Percentiles rank a stretch among this genome's conserved stretches.
Conservation (phyloP, 2,329 filamentous ascomycete genomes). For the Pseudodiploospora longispora region DNA sequence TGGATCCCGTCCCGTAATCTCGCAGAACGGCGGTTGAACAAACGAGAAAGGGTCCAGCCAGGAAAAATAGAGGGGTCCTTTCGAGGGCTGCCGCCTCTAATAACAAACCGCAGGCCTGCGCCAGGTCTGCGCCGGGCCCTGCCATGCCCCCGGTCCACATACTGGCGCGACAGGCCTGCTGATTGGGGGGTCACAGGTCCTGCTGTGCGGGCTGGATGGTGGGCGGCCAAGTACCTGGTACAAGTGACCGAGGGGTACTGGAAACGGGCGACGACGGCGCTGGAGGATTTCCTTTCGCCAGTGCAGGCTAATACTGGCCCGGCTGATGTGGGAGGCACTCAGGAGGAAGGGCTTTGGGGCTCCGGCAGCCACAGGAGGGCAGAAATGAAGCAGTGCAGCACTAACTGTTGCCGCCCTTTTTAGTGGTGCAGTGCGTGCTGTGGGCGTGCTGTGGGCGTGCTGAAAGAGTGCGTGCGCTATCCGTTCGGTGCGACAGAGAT, state of each 20-base stretch:
- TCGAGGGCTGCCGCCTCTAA: slow-evolving; percentile 8
- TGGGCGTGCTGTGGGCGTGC: no score
- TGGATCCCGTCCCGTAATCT: slow-evolving; percentile 6
- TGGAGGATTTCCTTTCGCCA: no score
- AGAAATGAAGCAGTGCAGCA: no score
- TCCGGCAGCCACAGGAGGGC: no score
- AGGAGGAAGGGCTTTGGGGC: no score
- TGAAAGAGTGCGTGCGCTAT: no score
- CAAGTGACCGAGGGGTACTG: neutral
- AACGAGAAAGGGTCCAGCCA: slow-evolving; percentile 10
- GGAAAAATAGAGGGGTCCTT: slow-evolving; percentile 9
- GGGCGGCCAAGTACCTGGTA: slow-evolving; percentile 7
- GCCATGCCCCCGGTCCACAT: neutral
- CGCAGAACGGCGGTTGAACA: slow-evolving; percentile 8
- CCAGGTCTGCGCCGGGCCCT: neutral
- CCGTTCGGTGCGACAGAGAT: no score
- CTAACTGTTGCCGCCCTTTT: no score
- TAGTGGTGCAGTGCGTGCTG: no score
- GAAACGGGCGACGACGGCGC: no score
- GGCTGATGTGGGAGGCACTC: no score
- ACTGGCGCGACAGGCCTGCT: neutral
- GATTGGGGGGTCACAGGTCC: slow-evolving; percentile 1
- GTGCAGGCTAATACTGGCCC: no score
- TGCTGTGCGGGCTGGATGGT: slow-evolving; percentile 3
- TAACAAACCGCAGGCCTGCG: slow-evolving; percentile 8